Base-by-base conservation (phyloP, 192 early-diverging fungal species). In the Coemansia sp. region DNA sequence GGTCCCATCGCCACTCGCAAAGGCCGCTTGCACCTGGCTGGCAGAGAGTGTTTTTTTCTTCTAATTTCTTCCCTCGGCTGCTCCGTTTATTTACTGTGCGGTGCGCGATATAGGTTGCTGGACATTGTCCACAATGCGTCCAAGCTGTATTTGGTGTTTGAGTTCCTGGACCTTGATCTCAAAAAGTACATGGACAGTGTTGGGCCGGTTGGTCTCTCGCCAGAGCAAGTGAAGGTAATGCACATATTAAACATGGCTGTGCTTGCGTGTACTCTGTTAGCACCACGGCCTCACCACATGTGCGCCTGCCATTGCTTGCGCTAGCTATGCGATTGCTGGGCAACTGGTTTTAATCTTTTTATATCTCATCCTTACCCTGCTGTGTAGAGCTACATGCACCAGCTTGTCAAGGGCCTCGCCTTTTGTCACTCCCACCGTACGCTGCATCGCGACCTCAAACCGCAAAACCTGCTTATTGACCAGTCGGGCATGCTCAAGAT, bases 381-480 rank as follows among this genome's bases (percentile, higher is more conserved):
- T 7, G 14, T 39, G 38, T 77, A 77, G 93, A 93, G 91, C 76
- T 97, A 94, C 70, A 83, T 90, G 76, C 80, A 83, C 62, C 96
- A 99, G 72, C 77, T 99, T 9, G 53, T 94, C 58, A 82, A 84
- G 57, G 96, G 94, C 13, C 65, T 99, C 14, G 72, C 81, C 26
- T 96, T 86, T 78, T 97, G 94, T 60, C 96, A 99, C 71, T 82
- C 84, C 29, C 86, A 84, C 56, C 83, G 96, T n/a, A 90, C 96
- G 47, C 70, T 99, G 23, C 96, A 99, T 72, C 85, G 96, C 13
- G 96, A 99, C 65, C 77, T 99, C 38, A 99, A 99, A 57, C 96
- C 94, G n/a, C 94, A 97, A 77, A 99, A 99, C 68, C 56, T 97
- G 68, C 81, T 99, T 27, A 94, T 99, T 69, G 93, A 95, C 60